A percentile compares a stretch with the other conserved stretches of the same genome.
phyloP scores from a whole-genome alignment of 2,329 filamentous ascomycete species.

The Daldinia sp. region DNA sequence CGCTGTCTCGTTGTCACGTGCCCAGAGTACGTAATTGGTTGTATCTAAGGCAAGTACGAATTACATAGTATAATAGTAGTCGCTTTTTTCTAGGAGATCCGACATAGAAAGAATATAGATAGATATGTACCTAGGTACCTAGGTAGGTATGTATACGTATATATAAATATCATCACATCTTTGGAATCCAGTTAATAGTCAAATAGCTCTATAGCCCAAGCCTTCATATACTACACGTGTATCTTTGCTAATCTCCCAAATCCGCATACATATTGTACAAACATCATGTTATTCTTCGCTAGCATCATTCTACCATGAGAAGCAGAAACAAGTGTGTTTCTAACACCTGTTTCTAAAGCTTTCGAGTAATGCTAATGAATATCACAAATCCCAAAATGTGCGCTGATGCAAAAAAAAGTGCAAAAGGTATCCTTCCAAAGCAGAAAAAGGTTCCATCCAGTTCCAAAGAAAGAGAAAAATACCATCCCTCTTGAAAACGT shows the following conservation, averaged over 20 bases:
- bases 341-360: constrained; percentile 2
- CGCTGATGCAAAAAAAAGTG: constrained; percentile 39
- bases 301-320: constrained; percentile 28
- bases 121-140: neutral
- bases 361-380: constrained; percentile 26
- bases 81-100: neutral
- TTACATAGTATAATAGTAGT: neutral
- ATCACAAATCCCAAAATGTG: constrained; percentile 24
- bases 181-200: neutral
- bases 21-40: neutral
- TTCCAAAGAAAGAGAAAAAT: constrained; percentile 34
- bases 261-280: neutral
- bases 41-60: constrained; percentile 2
- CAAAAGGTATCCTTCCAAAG: constrained; percentile 39
- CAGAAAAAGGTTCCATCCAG: constrained; percentile 26
- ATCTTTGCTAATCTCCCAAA: constrained; percentile 14
- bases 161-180: neutral
- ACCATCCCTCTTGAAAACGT: constrained; percentile 32
- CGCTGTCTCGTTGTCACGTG: constrained; percentile 40
- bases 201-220: neutral
- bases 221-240: constrained; percentile 10
- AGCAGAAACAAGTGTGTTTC: constrained; percentile 2
- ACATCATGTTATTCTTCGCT: constrained; percentile 27
- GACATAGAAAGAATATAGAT: too few relatives aligned
- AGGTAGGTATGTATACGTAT: neutral